These are phyloP conservation scores for Cylindrotheca fusiformis DNA, from an alignment of 108 stramenopile species.

Conservation along the genomic window DNA sequence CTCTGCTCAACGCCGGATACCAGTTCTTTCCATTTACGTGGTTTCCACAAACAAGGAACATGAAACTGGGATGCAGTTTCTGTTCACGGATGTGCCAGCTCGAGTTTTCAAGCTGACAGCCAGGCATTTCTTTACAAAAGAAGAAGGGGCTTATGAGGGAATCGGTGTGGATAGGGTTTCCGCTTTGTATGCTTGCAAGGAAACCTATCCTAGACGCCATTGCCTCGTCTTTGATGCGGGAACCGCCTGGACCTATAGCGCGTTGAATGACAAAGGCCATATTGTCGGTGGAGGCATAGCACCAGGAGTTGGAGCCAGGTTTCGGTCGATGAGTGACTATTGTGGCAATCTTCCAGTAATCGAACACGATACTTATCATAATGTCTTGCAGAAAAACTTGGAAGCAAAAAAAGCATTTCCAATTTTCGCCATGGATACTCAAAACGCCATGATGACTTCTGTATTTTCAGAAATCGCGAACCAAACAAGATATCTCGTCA, in stretches of 20 bases:
- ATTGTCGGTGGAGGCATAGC: slow-evolving; percentile 79
- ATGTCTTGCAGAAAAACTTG: slow-evolving; percentile 18
- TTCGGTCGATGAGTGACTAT: slow-evolving; percentile 39
- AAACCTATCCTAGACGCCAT: background rate
- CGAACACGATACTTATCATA: slow-evolving; percentile 20
- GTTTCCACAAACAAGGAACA: slow-evolving; percentile 52
- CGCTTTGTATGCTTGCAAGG: slow-evolving; percentile 6
- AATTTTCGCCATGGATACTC: slow-evolving; percentile 43
- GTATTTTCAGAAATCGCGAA: slow-evolving; percentile 52
- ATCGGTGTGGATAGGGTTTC: slow-evolving; percentile 82
- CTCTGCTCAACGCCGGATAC: slow-evolving; percentile 13
- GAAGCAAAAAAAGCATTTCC: slow-evolving; percentile 39
- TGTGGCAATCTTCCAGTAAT: slow-evolving; percentile 57
- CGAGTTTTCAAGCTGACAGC: slow-evolving; percentile 43
- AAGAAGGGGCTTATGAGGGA: slow-evolving; percentile 56
- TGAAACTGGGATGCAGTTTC: slow-evolving; percentile 18
- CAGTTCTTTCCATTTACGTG: slow-evolving; percentile 48
- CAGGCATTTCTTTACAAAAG: slow-evolving; percentile 60
- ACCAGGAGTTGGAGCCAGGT: slow-evolving; percentile 47
- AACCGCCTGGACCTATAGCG: slow-evolving; percentile 72
- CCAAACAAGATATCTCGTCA: slow-evolving; percentile 42
- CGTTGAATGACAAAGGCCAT: slow-evolving; percentile 42
- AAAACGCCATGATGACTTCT: slow-evolving; percentile 55
- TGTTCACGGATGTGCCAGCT: slow-evolving; percentile 47
- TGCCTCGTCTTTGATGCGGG: slow-evolving; percentile 67